Base-by-base conservation (phyloP, 306 rosid species). In the Quercus glauca region DNA sequence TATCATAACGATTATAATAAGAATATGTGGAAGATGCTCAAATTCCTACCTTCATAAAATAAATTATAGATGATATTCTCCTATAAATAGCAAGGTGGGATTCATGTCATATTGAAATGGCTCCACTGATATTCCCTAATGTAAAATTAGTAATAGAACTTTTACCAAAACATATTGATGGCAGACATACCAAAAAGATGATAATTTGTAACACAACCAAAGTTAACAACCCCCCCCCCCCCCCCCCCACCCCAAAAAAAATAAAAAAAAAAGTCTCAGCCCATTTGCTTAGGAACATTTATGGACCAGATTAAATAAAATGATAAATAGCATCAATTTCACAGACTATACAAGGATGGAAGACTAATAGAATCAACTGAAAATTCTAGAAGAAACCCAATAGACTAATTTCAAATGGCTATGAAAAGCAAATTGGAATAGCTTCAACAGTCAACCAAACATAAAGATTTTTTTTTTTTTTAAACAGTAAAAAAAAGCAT, bases 241-340 rank as follows among this genome's bases (percentile, higher is more conserved):
- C 33, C 31, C 4, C 31, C 31, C 31, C 31, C 31, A n/a, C 31
- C 31, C 1, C 5, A 2, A 82, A 5, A 45, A 37, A 80, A n/a
- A n/a, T n/a, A 15, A 15, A 4, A 45, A 71, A 83, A 20, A 41
- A 60, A 80, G 4, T 79, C 74, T 63, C 77, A 64, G 53, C 41
- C 61, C 77, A 75, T 60, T 71, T 51, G 65, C 67, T 33, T 43
- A 83, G 67, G 79, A 81, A 80, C 77, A 88, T 78, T 72, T 80
- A 76, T 61, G 84, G 84, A 80, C 79, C 85, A 83, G 76, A 78
- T 72, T 78, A 25, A 64, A 65, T 77, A 77, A 2, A 14, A 35
- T 4, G 26, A 25, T 71, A 26, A 49, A 80, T 78, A 56, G 25
- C 68, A 70, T 63, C 59, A 70, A 70, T 73, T 37, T 76, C 61